phyloP scores from a whole-genome alignment of 331 rosid genomes.

The Acacia pycnantha region DNA sequence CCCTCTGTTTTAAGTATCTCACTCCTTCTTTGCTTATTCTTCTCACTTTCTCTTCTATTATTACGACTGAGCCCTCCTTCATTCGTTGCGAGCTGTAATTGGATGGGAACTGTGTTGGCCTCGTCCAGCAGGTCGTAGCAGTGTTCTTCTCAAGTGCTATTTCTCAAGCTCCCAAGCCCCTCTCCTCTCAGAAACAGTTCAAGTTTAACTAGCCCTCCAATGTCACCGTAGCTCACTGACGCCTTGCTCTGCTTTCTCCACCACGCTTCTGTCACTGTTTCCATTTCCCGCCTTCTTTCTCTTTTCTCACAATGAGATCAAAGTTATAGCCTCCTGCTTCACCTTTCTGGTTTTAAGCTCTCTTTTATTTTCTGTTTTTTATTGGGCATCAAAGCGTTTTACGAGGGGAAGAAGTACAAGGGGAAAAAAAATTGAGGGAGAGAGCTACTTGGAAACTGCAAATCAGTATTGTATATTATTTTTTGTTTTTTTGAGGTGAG shows the following conservation, averaged over 20 bases:
- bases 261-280: slow-evolving; percentile 40
- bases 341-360: neutral
- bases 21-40: slow-evolving; percentile 19
- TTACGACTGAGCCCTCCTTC: slow-evolving; percentile 29
- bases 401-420: neutral
- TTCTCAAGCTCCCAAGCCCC: neutral
- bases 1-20: slow-evolving; percentile 29
- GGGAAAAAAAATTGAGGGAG: too few relatives aligned
- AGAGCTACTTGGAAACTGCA: neutral
- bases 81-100: slow-evolving; percentile 65
- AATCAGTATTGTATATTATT: neutral
- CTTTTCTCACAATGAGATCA: slow-evolving; percentile 53
- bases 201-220: slow-evolving; percentile 40
- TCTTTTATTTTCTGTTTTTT: neutral
- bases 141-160: neutral
- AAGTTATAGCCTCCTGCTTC: slow-evolving; percentile 19
- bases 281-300: neutral
- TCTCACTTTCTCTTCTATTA: slow-evolving; percentile 24
- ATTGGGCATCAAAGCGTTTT: neutral
- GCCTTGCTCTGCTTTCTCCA: slow-evolving; percentile 27
- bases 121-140: slow-evolving; percentile 26
- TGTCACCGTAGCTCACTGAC: slow-evolving; percentile 49
- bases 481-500: slow-evolving; percentile 6
- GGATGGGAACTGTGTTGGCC: slow-evolving; percentile 45
- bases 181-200: slow-evolving; percentile 18